Percentiles rank a stretch among this genome's conserved stretches.
Evolutionary conservation across 163 green algal genomes (phyloP).

Genomic region (Scenedesmus sp.): DNA sequence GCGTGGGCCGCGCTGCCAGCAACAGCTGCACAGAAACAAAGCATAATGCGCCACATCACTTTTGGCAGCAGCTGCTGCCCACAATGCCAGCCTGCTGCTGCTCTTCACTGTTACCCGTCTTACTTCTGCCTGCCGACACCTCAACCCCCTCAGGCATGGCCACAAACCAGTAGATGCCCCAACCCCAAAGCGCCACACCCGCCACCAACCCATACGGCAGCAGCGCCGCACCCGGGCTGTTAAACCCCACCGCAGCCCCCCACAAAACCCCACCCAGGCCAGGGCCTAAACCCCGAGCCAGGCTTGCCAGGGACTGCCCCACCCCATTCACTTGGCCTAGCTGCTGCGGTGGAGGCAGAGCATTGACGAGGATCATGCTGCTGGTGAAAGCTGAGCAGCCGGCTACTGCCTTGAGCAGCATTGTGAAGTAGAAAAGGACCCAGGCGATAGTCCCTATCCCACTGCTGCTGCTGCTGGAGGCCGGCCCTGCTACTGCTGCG

Average conservation of each 20-base stretch:
- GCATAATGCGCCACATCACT: not conserved
- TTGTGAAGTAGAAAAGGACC: not conserved
- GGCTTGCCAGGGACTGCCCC: slow-evolving; percentile 61
- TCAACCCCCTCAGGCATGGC: not conserved
- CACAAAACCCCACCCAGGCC: slow-evolving; percentile 27
- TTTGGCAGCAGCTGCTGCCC: slow-evolving; percentile 32
- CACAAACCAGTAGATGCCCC: not conserved
- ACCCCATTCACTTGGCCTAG: slow-evolving; percentile 65
- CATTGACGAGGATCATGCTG: slow-evolving; percentile 64
- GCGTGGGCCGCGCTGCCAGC: too few species aligned
- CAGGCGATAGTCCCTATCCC: not conserved
- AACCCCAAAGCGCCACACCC: not conserved
- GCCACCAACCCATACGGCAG: slow-evolving; percentile 28
- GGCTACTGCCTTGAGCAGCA: slow-evolving; percentile 53
- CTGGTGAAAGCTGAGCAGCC: slow-evolving; percentile 63
- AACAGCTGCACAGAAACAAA: too few species aligned
- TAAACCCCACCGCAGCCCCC: not conserved
- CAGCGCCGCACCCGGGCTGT: not conserved
- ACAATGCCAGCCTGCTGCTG: not conserved
- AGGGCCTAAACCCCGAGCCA: slow-evolving; percentile 47
- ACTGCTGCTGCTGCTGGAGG: slow-evolving; percentile 18
- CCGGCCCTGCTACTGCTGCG: not conserved
- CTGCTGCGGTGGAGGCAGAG: slow-evolving; percentile 37
- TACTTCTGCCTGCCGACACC: not conserved
- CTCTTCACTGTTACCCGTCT: not conserved